Base-by-base conservation (phyloP, 140 eudicot genomes). In the Erigeron philadelphicus region DNA sequence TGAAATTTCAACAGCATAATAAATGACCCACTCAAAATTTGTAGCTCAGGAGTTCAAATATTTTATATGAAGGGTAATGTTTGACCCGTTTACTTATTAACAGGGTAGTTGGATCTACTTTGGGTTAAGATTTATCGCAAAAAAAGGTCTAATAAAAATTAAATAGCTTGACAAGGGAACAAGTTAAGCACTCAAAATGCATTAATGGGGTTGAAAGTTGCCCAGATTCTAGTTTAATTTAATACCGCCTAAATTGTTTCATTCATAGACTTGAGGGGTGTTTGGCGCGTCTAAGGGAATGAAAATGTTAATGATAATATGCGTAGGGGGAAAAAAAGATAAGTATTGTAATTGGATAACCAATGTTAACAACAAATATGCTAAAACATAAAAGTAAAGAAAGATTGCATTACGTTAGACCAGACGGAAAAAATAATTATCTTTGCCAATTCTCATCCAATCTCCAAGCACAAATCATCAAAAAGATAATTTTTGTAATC, bases 31-130 rank as follows among this genome's bases (percentile, higher is more conserved):
- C 1, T 7, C 7, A 38, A 62, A 40, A 7, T 40, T 43, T 71
- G 50, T 9, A 17, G 43, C 54, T 50, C 35, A 45, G 23, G 59
- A 23, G 68, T 72, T 61, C n/a, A 3, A 58, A 21, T 58, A 58
- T 1, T 21, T 5, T 53, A 3, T 13, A 8, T 2, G 10, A 41
- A 56, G 38, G 38, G 19, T 6, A 10, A 18, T 6, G 8, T 18
- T 52, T 52, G 58, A 52, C 58, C 17, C 7, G 8, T 52, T 52
- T 52, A 52, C 58, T 52, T 13, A 15, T n/a, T 15, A 52, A 15
- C 2, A 13, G 58, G 23, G 23, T 52, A 17, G 17, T 9, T 0
- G 58, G 23, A 19, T 52, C 10, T 8, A 52, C n/a, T 13, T 15
- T 31, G 58, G 58, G 58, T 52, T 8, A 19, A 13, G 18, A 5